Conservation (phyloP, 441 rosid species). For the Corymbia calophylla region DNA sequence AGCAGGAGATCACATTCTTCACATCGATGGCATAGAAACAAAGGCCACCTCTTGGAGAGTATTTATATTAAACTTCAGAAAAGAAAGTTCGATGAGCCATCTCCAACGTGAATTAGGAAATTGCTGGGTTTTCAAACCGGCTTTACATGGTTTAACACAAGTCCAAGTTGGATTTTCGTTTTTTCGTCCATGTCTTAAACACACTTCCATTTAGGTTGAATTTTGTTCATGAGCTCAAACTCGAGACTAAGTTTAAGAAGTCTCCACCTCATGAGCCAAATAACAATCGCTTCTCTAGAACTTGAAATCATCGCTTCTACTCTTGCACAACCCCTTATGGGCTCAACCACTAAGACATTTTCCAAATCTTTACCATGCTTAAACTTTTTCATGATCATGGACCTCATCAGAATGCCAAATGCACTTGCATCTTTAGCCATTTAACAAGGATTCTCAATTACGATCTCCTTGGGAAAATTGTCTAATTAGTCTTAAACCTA, state of each 20-base stretch:
- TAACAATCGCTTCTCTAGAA: not conserved
- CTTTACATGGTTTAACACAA: not conserved
- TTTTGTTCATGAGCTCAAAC: not conserved
- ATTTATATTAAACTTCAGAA: not conserved
- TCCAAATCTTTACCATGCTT: not conserved
- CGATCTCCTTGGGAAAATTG: not conserved
- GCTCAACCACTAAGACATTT: not conserved
- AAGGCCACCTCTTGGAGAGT: not conserved
- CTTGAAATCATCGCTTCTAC: not conserved
- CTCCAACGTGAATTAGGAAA: not conserved
- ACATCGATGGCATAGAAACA: not conserved
- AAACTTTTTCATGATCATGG: not conserved
- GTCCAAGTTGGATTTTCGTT: not conserved
- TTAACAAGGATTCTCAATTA: not conserved
- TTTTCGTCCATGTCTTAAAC: not conserved
- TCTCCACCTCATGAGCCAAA: not conserved
- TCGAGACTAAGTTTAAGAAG: not conserved
- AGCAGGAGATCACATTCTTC: not conserved
- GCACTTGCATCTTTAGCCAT: not conserved
- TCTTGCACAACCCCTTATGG: not conserved
- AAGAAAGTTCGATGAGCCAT: not conserved
- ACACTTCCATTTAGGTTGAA: not conserved
- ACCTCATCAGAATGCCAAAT: not conserved
- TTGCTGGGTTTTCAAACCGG: not conserved
- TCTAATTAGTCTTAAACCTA: not conserved